Evolutionary conservation across 768 basidiomycete genomes (phyloP).

Genomic region (Suillus spraguei): DNA sequence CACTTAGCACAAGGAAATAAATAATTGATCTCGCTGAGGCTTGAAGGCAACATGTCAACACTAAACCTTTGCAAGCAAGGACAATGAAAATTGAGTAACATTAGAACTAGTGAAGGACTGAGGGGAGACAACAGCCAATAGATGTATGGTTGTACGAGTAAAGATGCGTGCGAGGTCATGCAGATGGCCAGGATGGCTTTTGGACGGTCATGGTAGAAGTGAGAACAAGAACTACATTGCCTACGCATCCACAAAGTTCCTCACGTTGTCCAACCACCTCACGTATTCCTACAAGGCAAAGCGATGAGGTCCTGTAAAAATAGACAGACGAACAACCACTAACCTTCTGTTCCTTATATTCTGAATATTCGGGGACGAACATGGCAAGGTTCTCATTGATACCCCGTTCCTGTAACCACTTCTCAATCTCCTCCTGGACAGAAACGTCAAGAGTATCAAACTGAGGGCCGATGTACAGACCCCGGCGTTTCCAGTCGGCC

Average conservation of each 20-base stretch:
- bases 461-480: slow-evolving; percentile 90
- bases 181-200: slow-evolving; percentile 2
- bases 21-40: background rate
- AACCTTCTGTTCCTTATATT: slow-evolving; percentile 93
- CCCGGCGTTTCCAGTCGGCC: slow-evolving; percentile 92
- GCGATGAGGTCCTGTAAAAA: slow-evolving; percentile 13
- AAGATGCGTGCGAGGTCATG: slow-evolving; percentile 13
- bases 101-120: slow-evolving; percentile 11
- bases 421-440: slow-evolving; percentile 92
- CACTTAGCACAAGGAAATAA: background rate
- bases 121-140: slow-evolving; percentile 26
- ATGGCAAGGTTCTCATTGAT: slow-evolving; percentile 79
- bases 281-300: slow-evolving; percentile 76
- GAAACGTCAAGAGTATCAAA: slow-evolving; percentile 88
- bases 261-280: slow-evolving; percentile 82
- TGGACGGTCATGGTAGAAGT: slow-evolving; percentile 2
- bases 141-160: slow-evolving; percentile 16
- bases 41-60: background rate
- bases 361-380: slow-evolving; percentile 88
- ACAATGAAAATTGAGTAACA: slow-evolving; percentile 1
- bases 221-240: background rate
- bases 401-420: slow-evolving; percentile 87
- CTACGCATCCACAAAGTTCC: slow-evolving; percentile 75
- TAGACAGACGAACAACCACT: slow-evolving; percentile 24
- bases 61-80: background rate